Base-by-base conservation (phyloP, 164 flowering plant genomes). In the Nymphaea thermarum region DNA sequence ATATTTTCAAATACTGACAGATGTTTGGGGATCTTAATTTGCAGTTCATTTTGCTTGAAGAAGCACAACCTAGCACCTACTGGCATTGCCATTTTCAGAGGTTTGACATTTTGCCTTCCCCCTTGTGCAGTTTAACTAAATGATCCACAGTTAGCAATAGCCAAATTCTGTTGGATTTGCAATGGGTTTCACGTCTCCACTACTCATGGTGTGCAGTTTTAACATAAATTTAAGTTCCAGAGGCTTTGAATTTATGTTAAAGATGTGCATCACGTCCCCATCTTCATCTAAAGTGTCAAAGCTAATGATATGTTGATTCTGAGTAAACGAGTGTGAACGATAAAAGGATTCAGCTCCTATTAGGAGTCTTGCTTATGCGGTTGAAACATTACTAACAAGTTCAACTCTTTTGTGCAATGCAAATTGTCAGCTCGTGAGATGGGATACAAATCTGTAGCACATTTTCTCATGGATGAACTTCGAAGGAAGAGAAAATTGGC, bases 371-470 rank as follows among this genome's bases (percentile, higher is more conserved):
- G 36, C 36, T 25, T 25, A 25, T 25, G 36, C 36, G 36, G 36
- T 65, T 65, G 42, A 15, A 44, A 3, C 42, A 6, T 36, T 6
- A 43, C 41, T 15, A 63, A n/a, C 55, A 41, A 11, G 4, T 8
- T 55, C 16, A 15, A 55, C 42, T 68, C 44, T 45, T 60, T 51
- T 43, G 64, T 65, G 55, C 65, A 44, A 16, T 59, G 41, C 67
- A 41, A 36, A n/a, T 44, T 62, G 36, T 43, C 43, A 84, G 88
- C 84, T 62, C 77, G 80, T 53, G 76, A 79, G 70, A 65, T 71
- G 84, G 88, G 88, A 55, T 81, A 79, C 71, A 44, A 78, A 65
- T 84, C 88, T 5, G 86, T 82, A 25, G 88, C 88, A 66, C 88
- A 84, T 77, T 68, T 79, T 15, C 65, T 68, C 60, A 62, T 62